Evolutionary conservation across 176 grass and related monocot species (phyloP).

Genomic region (Eragrostis nindensis): DNA sequence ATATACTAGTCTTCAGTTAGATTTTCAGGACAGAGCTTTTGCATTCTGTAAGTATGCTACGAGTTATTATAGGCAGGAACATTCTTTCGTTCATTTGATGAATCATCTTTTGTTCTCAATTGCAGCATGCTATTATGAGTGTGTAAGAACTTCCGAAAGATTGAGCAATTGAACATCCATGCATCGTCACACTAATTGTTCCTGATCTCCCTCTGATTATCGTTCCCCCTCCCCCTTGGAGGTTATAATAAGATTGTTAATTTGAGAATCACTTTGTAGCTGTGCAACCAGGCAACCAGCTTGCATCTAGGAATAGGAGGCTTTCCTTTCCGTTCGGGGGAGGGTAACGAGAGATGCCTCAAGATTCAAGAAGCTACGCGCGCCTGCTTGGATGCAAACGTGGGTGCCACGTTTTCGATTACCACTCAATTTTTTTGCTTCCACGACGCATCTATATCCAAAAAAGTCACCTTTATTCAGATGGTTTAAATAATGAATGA

Average conservation of each 20-base stretch:
- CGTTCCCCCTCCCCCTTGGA: background rate
- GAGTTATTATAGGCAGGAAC: background rate
- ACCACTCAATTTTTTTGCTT: too few species aligned
- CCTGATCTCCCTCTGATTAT: background rate
- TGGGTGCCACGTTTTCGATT: background rate
- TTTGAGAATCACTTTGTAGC: background rate
- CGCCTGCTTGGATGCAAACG: background rate
- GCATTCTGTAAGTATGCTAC: background rate
- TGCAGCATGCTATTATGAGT: background rate
- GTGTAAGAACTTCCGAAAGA: background rate
- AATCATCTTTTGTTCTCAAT: background rate
- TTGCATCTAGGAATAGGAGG: background rate
- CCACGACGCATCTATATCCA: too few species aligned
- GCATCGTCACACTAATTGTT: background rate
- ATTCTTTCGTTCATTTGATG: too few species aligned
- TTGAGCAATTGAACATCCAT: background rate
- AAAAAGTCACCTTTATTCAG: too few species aligned
- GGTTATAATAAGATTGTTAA: too few species aligned
- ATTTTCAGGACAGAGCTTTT: background rate
- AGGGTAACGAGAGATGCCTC: background rate
- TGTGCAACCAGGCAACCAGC: background rate
- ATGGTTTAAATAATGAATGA: too few species aligned
- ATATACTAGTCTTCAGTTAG: background rate
- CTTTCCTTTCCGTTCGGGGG: background rate
- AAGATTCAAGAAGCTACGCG: background rate